phyloP scores from a whole-genome alignment of 495 filamentous ascomycete species.

The Pseudevernia furfuracea region DNA sequence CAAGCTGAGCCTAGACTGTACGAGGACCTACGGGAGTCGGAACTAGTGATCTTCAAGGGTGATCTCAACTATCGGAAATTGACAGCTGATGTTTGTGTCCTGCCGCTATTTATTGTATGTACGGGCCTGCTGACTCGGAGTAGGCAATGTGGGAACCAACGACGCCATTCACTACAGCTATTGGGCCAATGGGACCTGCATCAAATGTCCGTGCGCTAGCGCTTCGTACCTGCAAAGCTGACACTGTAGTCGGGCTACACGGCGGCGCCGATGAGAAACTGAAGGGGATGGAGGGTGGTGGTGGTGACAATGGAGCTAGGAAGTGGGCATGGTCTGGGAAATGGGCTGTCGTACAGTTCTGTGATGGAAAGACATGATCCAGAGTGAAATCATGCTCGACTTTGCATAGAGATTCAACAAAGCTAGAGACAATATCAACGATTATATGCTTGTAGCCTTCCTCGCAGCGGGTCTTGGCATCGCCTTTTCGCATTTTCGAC shows the following conservation, averaged over 20 bases:
- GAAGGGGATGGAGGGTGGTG: slow-evolving; percentile 56
- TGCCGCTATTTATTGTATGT: slow-evolving; percentile 32
- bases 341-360: slow-evolving; percentile 92
- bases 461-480: too few relatives aligned
- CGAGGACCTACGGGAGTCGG: slow-evolving; percentile 71
- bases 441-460: too few relatives aligned
- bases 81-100: slow-evolving; percentile 51
- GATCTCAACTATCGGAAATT: slow-evolving; percentile 94
- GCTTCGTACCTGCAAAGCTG: slow-evolving; percentile 90
- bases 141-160: slow-evolving; percentile 72
- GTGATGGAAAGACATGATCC: slow-evolving; percentile 48
- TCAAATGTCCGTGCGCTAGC: slow-evolving; percentile 77
- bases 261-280: slow-evolving; percentile 75
- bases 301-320: slow-evolving; percentile 59
- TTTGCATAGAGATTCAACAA: background rate
- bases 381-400: background rate
- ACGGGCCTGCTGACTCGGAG: background rate
- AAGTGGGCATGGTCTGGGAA: slow-evolving; percentile 98
- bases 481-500: too few relatives aligned
- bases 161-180: slow-evolving; percentile 75
- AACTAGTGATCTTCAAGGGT: slow-evolving; percentile 94
- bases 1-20: slow-evolving; percentile 55
- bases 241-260: slow-evolving; percentile 51
- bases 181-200: slow-evolving; percentile 74
- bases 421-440: background rate